Percentiles rank a stretch among this genome's conserved stretches.
phyloP scores from a whole-genome alignment of 2,329 filamentous ascomycete species.

The Diaporthe eres region DNA sequence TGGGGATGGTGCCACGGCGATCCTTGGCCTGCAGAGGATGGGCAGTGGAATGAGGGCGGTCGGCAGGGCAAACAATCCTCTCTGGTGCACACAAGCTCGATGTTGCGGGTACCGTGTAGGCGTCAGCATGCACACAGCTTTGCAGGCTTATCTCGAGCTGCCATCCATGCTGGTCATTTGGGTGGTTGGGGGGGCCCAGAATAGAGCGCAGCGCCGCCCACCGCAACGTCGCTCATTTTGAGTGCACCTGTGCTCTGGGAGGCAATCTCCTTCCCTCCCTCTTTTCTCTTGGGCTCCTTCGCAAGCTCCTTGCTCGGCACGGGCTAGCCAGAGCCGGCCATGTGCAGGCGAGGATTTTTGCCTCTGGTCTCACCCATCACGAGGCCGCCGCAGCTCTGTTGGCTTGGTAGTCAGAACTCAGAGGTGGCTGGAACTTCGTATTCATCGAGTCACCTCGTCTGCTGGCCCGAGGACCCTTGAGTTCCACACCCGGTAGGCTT shows the following conservation, averaged over 20 bases:
- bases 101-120: neutral
- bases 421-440: conserved; percentile 38
- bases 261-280: conserved; percentile 2
- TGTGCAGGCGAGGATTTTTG: neutral
- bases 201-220: conserved; percentile 25
- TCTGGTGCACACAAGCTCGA: neutral
- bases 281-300: neutral
- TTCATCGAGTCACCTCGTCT: conserved; percentile 33
- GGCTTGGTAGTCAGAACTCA: conserved; percentile 23
- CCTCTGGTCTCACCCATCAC: conserved; percentile 34
- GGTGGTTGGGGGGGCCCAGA: conserved; percentile 17
- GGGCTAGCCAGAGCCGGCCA: neutral
- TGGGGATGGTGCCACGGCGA: conserved; percentile 11
- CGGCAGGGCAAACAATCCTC: conserved; percentile 15
- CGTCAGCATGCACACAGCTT: conserved; percentile 3
- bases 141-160: conserved; percentile 37
- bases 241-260: conserved; percentile 14
- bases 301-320: conserved; percentile 5
- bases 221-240: conserved; percentile 26
- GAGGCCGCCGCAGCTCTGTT: conserved; percentile 23
- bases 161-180: conserved; percentile 20
- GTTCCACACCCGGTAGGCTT: neutral
- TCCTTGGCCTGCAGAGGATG: conserved; percentile 29
- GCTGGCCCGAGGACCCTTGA: conserved; percentile 27
- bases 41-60: conserved; percentile 29